Evolutionary conservation across 2,329 filamentous ascomycete genomes (phyloP), one percentile per base, ranked within the genome.

Genomic region (Cryphonectria nitschkei): DNA sequence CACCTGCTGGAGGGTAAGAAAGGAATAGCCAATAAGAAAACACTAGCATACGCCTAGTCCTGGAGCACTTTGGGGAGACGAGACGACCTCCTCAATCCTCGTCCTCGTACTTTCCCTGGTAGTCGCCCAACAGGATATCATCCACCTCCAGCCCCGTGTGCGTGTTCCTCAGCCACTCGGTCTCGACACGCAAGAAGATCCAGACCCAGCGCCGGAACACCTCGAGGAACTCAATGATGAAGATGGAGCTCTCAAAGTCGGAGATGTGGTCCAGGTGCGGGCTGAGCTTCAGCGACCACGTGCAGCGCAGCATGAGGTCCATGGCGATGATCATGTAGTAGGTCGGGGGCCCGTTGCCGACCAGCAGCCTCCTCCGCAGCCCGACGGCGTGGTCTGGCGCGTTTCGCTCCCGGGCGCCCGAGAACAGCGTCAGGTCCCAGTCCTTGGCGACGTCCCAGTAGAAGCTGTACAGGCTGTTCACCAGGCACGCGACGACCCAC

Each of bases 371-470:
- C 66, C 90, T 86, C 39, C 96, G 90, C 61, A 99, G 84, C 1
- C 93, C 96, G 79, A 89, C 96, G 0, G 93, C 89, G 75, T 95
- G 88, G 37, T 92, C 88, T 1, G 86, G 86, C 14, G 87, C 85
- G 74, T 85, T 85, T 73, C 91, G 88, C 73, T 88, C 85, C 52
- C 81, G 82, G 19, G 83, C 79, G 1, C 85, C 79, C 2, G 91
- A 88, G 78, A 98, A 93, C 19, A 98, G 86, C 0, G 92, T 93
- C 73, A 99, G 85, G 78, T 98, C 96, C 96, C 96, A 99, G 84
- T 99, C 96, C 83, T 95, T 96, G 69, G 93, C 87, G 41, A 98
- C 90, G 77, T 99, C 96, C 96, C 96, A 99, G 85, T 96, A 99
- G 84, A 98, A 98, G n/a, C 92, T 94, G 82, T 97, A 99, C 61